A percentile compares a stretch with the other conserved stretches of the same genome.
Evolutionary conservation across 352 stramenopile genomes (phyloP).

Genomic region (Phytophthora quininea): DNA sequence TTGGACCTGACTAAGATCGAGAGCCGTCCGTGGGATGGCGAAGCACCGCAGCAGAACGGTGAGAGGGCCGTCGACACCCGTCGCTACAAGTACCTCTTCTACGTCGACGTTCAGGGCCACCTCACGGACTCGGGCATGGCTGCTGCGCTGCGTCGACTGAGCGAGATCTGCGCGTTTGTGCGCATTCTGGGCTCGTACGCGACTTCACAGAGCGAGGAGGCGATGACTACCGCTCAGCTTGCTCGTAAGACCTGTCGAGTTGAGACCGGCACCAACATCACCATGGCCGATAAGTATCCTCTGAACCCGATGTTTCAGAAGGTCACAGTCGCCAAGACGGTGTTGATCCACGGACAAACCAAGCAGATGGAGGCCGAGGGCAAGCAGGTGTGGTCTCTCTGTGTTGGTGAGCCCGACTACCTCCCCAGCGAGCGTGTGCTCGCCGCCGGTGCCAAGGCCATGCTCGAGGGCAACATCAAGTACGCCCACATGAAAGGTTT

Average conservation of each 20-base stretch:
- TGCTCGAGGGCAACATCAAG: constrained; percentile 83
- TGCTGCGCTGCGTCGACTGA: constrained; percentile 80
- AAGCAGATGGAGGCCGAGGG: constrained; percentile 96
- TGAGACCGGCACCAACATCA: constrained; percentile 32
- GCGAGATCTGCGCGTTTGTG: constrained; percentile 85
- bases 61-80: constrained; percentile 33
- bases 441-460: constrained; percentile 77
- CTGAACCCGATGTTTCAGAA: constrained; percentile 85
- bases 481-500: constrained; percentile 96
- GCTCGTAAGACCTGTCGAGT: constrained; percentile 19
- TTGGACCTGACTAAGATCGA: constrained; percentile 81
- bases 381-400: constrained; percentile 91
- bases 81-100: constrained; percentile 83
- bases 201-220: constrained; percentile 34
- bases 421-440: constrained; percentile 88
- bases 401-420: constrained; percentile 97
- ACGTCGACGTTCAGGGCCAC: constrained; percentile 73
- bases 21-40: constrained; percentile 64
- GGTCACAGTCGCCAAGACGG: constrained; percentile 89
- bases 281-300: constrained; percentile 65
- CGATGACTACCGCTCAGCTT: constrained; percentile 17
- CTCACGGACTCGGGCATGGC: constrained; percentile 67
- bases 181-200: constrained; percentile 87
- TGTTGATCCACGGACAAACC: constrained; percentile 94
- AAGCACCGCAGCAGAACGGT: constrained; percentile 47